A percentile compares a stretch with the other conserved stretches of the same genome.
phyloP scores from a whole-genome alignment of 768 basidiomycete species.

The Tubosaeta sp. region DNA sequence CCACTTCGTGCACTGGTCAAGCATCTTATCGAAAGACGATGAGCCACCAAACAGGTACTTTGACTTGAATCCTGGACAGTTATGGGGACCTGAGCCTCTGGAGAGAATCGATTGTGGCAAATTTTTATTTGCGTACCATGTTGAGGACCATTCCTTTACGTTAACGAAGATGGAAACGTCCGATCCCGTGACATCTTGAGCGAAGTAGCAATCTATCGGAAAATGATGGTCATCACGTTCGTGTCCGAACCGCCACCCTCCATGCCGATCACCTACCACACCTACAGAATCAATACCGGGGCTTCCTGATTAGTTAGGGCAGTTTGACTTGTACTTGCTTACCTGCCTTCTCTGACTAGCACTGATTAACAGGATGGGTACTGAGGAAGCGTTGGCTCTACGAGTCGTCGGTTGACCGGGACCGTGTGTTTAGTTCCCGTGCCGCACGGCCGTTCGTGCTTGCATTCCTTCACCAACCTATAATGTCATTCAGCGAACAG shows the following conservation, averaged over 20 bases:
- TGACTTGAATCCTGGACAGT: too few species aligned
- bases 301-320: slow-evolving; percentile 15
- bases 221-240: slow-evolving; percentile 9
- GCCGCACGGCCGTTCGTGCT: too few species aligned
- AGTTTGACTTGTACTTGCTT: slow-evolving; percentile 32
- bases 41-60: too few species aligned
- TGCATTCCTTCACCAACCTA: too few species aligned
- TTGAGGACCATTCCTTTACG: slow-evolving; percentile 37
- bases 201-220: slow-evolving; percentile 42
- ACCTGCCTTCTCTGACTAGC: slow-evolving; percentile 45
- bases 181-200: slow-evolving; percentile 38
- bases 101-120: neutral
- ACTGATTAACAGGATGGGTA: slow-evolving; percentile 25
- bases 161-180: slow-evolving; percentile 30
- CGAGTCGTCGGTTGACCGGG: too few species aligned
- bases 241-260: slow-evolving; percentile 2
- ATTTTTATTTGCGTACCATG: slow-evolving; percentile 36
- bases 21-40: too few species aligned
- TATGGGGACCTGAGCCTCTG: too few species aligned
- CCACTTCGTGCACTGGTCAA: too few species aligned
- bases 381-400: slow-evolving; percentile 26
- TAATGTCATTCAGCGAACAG: too few species aligned
- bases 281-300: slow-evolving; percentile 26
- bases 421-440: too few species aligned
- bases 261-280: slow-evolving; percentile 13